Base-by-base conservation (phyloP, 495 filamentous ascomycete genomes). In the Hypoxylon subgilvum region DNA sequence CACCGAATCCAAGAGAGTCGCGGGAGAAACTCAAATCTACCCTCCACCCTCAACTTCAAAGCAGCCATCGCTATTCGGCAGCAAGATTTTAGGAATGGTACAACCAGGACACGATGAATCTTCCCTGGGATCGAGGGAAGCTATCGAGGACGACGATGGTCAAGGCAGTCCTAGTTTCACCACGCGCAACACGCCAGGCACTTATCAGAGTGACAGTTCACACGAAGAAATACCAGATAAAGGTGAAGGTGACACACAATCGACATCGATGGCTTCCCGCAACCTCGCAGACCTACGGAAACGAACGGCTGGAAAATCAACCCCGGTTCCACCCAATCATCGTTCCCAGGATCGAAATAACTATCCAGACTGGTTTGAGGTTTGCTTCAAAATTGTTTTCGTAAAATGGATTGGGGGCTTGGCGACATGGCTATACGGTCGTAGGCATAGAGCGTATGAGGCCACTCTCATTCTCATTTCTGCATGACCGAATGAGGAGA, bases 391-490 rank as follows among this genome's bases (percentile, higher is more conserved):
- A 21, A 34, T 63, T 12, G 36, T 59, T 1, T 47, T 65, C 14
- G 64, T 67, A 38, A 55, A 49, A 34, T 65, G 67, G 64, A 44
- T 69, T n/a, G 51, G 64, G 10, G 60, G 57, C 18, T 39, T 65
- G 14, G 57, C 61, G 19, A 38, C 45, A 17, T 62, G 67, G 57
- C 47, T 67, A 35, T 67, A 58, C 28, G 28, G 54, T 5, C 67
- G 61, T 16, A 57, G 61, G 18, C 52, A 67, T 12, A 57, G 49
- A 22, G 41, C 56, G 60, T 69, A 63, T 59, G 64, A 35, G 21
- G 34, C n/a, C 43, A 43, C 48, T 39, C 31, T 34, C 10, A 21
- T 17, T 47, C 25, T 40, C 7, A 17, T 41, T 17, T 10, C 13
- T n/a, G n/a, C n/a, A n/a, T n/a, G n/a, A n/a, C n/a, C n/a, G n/a